These are phyloP conservation scores for Coniosporium tulheliwenetii DNA, from an alignment of 2,329 filamentous ascomycete species.

Conservation along the genomic window DNA sequence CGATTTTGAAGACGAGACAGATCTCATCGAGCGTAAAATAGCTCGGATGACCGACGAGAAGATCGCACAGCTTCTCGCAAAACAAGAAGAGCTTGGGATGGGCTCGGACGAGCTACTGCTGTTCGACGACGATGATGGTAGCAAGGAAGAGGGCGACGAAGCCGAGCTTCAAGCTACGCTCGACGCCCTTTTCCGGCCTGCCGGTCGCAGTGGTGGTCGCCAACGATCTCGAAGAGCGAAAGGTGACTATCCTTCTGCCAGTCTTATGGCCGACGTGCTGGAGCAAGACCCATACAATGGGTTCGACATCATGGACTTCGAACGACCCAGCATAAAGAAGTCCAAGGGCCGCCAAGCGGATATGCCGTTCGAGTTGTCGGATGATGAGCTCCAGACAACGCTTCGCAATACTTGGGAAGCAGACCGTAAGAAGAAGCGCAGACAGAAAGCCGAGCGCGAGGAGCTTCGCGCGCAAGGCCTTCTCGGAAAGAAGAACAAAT, in stretches of 20 bases:
- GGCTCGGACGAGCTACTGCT: constrained; percentile 42
- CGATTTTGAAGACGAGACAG: constrained; percentile 22
- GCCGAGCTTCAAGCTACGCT: constrained; percentile 14
- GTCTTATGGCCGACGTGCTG: constrained; percentile 40
- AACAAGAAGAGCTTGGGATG: constrained; percentile 48
- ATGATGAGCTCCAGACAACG: constrained; percentile 25
- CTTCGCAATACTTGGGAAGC: constrained; percentile 25
- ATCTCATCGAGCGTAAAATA: constrained; percentile 21
- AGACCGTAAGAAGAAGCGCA: constrained; percentile 28
- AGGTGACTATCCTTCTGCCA: constrained; percentile 36
- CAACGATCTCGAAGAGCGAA: constrained; percentile 8
- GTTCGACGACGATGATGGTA: constrained; percentile 27
- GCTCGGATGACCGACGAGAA: constrained; percentile 41
- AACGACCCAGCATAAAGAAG: constrained; percentile 51
- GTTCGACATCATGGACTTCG: constrained; percentile 77
- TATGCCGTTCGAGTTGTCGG: constrained; percentile 28
- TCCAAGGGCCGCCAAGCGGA: constrained; percentile 45
- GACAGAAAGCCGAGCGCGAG: constrained; percentile 31
- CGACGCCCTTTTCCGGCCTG: constrained; percentile 3
- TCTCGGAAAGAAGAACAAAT: constrained; percentile 24
- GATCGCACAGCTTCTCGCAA: constrained; percentile 43
- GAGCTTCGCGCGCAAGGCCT: constrained; percentile 28
- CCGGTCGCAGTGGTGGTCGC: constrained; percentile 6
- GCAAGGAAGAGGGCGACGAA: constrained; percentile 14
- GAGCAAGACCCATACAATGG: constrained; percentile 48